Evolutionary conservation across 1,284 basidiomycete genomes (phyloP).

Genomic region (Bjerkandera adusta): DNA sequence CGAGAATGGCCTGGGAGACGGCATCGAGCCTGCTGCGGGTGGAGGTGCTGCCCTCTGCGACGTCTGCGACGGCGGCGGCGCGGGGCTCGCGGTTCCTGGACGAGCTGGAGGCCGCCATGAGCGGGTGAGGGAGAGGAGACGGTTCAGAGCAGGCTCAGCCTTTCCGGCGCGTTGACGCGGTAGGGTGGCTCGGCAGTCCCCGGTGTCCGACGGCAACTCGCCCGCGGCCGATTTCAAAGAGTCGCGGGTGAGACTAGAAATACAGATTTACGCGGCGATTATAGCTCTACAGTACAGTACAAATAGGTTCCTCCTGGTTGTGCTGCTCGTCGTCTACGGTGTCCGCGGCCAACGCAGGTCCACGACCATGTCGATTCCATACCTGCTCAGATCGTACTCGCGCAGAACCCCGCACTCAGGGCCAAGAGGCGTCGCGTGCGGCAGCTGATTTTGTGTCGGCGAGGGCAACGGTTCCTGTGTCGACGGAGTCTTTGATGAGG

Average conservation of each 20-base stretch:
- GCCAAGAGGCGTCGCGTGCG: too few relatives aligned
- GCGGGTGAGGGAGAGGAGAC: slow-evolving; percentile 4
- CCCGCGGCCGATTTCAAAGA: neutral
- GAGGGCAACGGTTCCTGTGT: neutral
- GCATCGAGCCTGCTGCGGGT: slow-evolving; percentile 46
- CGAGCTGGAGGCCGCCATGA: slow-evolving; percentile 27
- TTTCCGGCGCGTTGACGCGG: slow-evolving; percentile 10
- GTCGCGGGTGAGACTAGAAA: neutral
- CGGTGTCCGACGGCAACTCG: slow-evolving; percentile 1
- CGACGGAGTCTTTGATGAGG: too few relatives aligned
- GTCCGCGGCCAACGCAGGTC: slow-evolving; percentile 63
- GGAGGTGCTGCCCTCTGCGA: slow-evolving; percentile 26
- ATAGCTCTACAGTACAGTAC: slow-evolving; percentile 5
- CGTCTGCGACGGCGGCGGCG: slow-evolving; percentile 36
- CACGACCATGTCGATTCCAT: slow-evolving; percentile 66
- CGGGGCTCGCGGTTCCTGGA: slow-evolving; percentile 31
- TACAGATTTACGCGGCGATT: neutral
- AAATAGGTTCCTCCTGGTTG: neutral
- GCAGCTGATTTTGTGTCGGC: neutral
- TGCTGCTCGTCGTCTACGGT: neutral
- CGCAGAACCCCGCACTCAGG: slow-evolving; percentile 29
- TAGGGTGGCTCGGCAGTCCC: slow-evolving; percentile 4
- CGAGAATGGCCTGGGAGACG: slow-evolving; percentile 64
- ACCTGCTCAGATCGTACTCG: slow-evolving; percentile 68
- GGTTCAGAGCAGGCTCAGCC: neutral